These are phyloP conservation scores for Talaromyces rugulosus DNA, from an alignment of 2,329 filamentous ascomycete species.

Conservation along the genomic window DNA sequence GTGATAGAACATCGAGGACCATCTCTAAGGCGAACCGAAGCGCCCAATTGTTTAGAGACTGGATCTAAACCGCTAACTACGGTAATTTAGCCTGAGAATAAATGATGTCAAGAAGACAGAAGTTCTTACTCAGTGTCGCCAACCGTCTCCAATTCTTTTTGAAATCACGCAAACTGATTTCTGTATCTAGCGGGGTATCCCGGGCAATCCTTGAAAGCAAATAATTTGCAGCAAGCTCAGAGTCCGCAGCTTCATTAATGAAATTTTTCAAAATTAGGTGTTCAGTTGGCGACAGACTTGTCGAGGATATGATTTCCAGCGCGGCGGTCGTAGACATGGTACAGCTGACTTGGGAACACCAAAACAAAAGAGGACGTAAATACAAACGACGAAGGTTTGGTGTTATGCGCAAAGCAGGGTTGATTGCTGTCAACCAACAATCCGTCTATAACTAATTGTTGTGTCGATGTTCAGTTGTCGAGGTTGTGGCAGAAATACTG, in stretches of 20 bases:
- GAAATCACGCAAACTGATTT: slow-evolving; percentile 2
- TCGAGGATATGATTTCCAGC: slow-evolving; percentile 8
- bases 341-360: background rate
- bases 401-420: too few relatives aligned
- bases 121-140: background rate
- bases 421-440: too few relatives aligned
- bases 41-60: background rate
- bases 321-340: background rate
- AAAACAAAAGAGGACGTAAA: background rate
- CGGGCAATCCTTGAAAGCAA: slow-evolving; percentile 3
- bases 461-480: too few relatives aligned
- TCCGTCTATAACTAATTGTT: too few relatives aligned
- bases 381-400: background rate
- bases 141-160: slow-evolving; percentile 4
- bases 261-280: slow-evolving; percentile 4
- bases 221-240: slow-evolving; percentile 6
- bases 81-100: background rate
- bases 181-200: background rate
- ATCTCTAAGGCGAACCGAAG: slow-evolving; percentile 3
- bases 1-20: background rate
- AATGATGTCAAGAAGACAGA: background rate
- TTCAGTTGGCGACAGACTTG: slow-evolving; percentile 12
- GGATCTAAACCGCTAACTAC: background rate
- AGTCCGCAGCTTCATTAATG: background rate
- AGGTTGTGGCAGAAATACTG: too few relatives aligned